Conservation (phyloP, 2,329 filamentous ascomycete species). For the Pyrenophora graminea region DNA sequence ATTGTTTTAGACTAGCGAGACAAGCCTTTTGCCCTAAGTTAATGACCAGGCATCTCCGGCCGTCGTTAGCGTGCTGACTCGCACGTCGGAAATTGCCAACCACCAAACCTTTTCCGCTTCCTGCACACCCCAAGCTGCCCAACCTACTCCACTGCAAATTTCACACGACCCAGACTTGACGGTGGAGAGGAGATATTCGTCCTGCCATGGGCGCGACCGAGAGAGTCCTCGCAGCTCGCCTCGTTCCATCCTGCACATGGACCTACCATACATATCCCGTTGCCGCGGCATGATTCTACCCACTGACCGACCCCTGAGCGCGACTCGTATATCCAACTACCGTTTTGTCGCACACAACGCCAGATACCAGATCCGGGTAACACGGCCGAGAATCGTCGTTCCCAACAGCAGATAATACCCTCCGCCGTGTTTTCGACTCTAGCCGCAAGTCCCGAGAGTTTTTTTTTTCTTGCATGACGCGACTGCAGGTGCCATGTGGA, state of each 20-base stretch:
- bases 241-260: not conserved
- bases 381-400: not conserved
- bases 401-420: not conserved
- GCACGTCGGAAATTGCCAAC: conserved; percentile 5
- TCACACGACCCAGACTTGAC: not conserved
- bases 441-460: not conserved
- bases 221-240: not conserved
- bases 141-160: not conserved
- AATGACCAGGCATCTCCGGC: conserved; percentile 4
- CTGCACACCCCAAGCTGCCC: not conserved
- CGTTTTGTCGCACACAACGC: not conserved
- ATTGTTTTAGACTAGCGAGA: conserved; percentile 3
- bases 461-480: not conserved
- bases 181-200: not conserved
- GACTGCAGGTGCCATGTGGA: not conserved
- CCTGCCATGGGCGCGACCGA: not conserved
- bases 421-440: no score
- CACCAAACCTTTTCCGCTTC: not conserved
- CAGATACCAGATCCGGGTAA: not conserved
- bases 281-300: not conserved
- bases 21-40: conserved; percentile 8
- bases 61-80: conserved; percentile 6
- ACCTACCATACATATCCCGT: not conserved
- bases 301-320: not conserved
- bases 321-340: not conserved